Conservation (phyloP, 1,139 yeast species). For the Yamadazyma oceani region DNA sequence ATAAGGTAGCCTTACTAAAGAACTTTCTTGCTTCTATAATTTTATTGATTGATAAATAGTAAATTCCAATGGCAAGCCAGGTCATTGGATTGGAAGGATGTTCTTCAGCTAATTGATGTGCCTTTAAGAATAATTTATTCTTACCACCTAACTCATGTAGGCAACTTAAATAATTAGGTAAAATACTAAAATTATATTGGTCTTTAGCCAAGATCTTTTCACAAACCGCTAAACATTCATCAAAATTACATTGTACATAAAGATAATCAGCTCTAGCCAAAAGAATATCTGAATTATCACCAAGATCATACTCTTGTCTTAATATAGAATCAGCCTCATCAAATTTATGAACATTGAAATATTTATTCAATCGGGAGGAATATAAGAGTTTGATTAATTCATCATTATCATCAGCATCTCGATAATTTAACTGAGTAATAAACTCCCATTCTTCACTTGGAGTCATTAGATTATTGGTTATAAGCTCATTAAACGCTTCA, state of each 20-base stretch:
- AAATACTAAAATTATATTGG: conserved; percentile 65
- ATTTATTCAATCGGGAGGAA: conserved; percentile 73
- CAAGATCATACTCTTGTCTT: conserved; percentile 69
- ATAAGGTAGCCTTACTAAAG: conserved; percentile 85
- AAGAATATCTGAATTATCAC: conserved; percentile 67
- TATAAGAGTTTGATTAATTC: conserved; percentile 78
- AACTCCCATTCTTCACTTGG: conserved; percentile 91
- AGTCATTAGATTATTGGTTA: conserved; percentile 71
- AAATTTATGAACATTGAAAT: conserved; percentile 58
- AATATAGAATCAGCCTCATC: conserved; percentile 68
- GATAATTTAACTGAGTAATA: conserved; percentile 63
- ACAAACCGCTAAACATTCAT: conserved; percentile 73
- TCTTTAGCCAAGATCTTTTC: conserved; percentile 64
- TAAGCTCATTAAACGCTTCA: conserved; percentile 86
- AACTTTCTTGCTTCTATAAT: conserved; percentile 81
- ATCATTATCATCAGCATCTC: conserved; percentile 75
- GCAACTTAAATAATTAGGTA: conserved; percentile 83
- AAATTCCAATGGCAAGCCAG: conserved; percentile 92
- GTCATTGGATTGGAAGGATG: conserved; percentile 83
- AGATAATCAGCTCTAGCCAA: conserved; percentile 69
- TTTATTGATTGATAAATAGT: conserved; percentile 75
- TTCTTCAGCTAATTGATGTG: conserved; percentile 85
- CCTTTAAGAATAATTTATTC: conserved; percentile 74
- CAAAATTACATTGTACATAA: conserved; percentile 78
- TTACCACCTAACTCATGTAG: conserved; percentile 82